These are phyloP conservation scores for sunflower (Helianthus annuus) DNA, from an alignment of 129 eudicot genomes.

Conservation along the genomic window HanXRQr2.0-SUNRISE NC_035448.2:23476833-23477332, in stretches of 20 bases:
- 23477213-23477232: no score
- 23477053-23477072: neutral
- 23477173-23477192: no score
- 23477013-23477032: no score
- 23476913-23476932: conserved; percentile 25
- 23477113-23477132: neutral
- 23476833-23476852: conserved; percentile 73
- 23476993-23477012: no score
- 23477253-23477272: no score
- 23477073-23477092: neutral
- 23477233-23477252: no score
- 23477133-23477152: no score
- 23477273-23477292: no score
- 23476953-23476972: conserved; percentile 7
- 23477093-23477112: neutral
- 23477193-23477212: no score
- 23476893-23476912: conserved; percentile 84
- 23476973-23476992: neutral
- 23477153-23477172: no score
- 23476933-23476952: neutral
- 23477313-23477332: no score
- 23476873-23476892: conserved; percentile 98
- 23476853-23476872: conserved; percentile 81
- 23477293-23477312: no score
- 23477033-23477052: neutral